phyloP scores from a whole-genome alignment of 2,329 filamentous ascomycete genomes.

The Teratosphaeriaceae sp. region DNA sequence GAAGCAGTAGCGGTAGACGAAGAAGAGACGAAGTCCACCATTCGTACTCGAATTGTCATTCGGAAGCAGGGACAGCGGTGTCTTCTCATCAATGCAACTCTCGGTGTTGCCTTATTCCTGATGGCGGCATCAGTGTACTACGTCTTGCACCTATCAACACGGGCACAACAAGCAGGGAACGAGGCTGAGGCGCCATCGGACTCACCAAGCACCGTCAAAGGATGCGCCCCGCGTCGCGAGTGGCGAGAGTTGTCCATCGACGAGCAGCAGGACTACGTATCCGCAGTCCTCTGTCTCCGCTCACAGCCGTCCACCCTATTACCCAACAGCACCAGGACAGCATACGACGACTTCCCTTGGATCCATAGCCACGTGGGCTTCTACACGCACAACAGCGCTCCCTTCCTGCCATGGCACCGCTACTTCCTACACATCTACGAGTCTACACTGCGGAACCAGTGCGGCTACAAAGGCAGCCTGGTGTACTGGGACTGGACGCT shows the following conservation, averaged over 20 bases:
- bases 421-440: slow-evolving; percentile 23
- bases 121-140: neutral
- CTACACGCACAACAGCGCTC: slow-evolving; percentile 15
- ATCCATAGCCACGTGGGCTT: slow-evolving; percentile 17
- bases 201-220: neutral
- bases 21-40: slow-evolving; percentile 1
- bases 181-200: neutral
- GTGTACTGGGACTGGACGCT: slow-evolving; percentile 25
- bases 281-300: slow-evolving; percentile 19
- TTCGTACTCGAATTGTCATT: neutral
- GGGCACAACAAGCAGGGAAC: neutral
- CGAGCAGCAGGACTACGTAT: slow-evolving; percentile 19
- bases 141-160: no score
- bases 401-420: slow-evolving; percentile 24
- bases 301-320: slow-evolving; percentile 14
- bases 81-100: no score
- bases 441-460: slow-evolving; percentile 16
- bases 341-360: slow-evolving; percentile 23
- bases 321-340: slow-evolving; percentile 8
- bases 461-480: slow-evolving; percentile 17
- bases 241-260: slow-evolving; percentile 15
- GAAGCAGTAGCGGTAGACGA: slow-evolving; percentile 1
- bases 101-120: no score
- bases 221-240: slow-evolving; percentile 10
- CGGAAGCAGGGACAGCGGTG: no score